Conservation (phyloP, 2,329 filamentous ascomycete genomes). For the Graphilbum sp. region DNA sequence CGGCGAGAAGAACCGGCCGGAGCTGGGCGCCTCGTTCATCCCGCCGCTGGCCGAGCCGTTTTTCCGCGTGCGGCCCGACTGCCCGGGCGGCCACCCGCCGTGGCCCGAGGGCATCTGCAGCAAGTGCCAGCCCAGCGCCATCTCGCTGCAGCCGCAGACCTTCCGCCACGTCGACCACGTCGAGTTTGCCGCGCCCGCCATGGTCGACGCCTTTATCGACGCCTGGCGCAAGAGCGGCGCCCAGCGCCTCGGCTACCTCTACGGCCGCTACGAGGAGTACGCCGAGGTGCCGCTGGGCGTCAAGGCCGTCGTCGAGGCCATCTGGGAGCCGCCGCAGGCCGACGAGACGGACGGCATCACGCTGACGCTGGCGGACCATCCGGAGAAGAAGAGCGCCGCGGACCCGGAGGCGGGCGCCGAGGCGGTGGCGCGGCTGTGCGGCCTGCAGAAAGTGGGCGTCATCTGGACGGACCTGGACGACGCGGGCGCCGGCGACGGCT, state of each 20-base stretch:
- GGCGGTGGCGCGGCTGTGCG: constrained; percentile 64
- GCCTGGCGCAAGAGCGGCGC: constrained; percentile 77
- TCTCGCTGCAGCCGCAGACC: constrained; percentile 81
- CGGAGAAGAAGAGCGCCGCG: constrained; percentile 81
- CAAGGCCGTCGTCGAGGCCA: constrained; percentile 91
- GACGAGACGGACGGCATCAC: constrained; percentile 84
- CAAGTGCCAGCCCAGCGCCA: constrained; percentile 94
- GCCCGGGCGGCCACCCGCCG: constrained; percentile 78
- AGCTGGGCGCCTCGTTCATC: constrained; percentile 87
- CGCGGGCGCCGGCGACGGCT: constrained; percentile 63
- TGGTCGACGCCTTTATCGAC: constrained; percentile 82
- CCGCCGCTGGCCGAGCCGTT: constrained; percentile 86
- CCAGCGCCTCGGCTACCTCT: constrained; percentile 79
- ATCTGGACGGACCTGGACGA: constrained; percentile 90
- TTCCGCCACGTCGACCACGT: constrained; percentile 98
- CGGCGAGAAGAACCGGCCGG: constrained; percentile 87
- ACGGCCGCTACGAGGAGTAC: constrained; percentile 83
- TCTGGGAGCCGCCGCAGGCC: constrained; percentile 88
- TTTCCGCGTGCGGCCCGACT: constrained; percentile 75
- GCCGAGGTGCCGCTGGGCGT: constrained; percentile 81
- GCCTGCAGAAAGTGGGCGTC: constrained; percentile 74
- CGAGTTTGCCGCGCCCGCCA: constrained; percentile 71
- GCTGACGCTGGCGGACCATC: constrained; percentile 63
- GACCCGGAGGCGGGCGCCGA: constrained; percentile 45
- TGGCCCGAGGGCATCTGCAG: constrained; percentile 97